These are phyloP conservation scores for Solanum chilense DNA, from an alignment of 257 asterid genomes.

Conservation along the genomic window DNA sequence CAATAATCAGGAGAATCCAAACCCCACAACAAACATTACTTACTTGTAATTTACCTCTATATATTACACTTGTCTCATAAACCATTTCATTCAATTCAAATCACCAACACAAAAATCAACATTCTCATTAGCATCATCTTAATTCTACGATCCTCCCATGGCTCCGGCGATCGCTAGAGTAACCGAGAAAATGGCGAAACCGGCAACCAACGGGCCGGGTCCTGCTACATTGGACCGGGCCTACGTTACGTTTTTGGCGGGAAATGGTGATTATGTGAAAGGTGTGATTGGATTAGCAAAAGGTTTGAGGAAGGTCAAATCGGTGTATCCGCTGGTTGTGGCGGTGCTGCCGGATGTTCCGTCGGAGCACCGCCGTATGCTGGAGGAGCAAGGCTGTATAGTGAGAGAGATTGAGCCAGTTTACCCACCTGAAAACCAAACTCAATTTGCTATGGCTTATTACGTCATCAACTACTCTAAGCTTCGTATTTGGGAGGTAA, in stretches of 20 bases:
- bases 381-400: conserved; percentile 34
- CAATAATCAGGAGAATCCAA: background rate
- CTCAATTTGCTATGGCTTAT: conserved; percentile 38
- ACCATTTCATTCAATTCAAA: background rate
- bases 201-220: background rate
- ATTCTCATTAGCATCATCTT: background rate
- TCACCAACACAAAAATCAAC: background rate
- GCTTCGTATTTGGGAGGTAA: conserved; percentile 50
- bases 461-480: conserved; percentile 43
- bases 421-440: conserved; percentile 37
- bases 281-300: conserved; percentile 18
- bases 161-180: background rate
- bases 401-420: conserved; percentile 35
- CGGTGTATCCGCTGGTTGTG: conserved; percentile 33
- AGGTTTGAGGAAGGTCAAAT: conserved; percentile 31
- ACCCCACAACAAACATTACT: background rate
- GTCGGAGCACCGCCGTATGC: conserved; percentile 26
- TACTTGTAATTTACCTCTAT: background rate
- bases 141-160: background rate
- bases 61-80: background rate
- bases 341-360: conserved; percentile 45
- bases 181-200: background rate
- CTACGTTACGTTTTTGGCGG: conserved; percentile 33
- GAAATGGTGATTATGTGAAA: conserved; percentile 25
- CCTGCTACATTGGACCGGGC: background rate